Conservation (phyloP, 495 filamentous ascomycete species). For the Aspergillus bridgeri region DNA sequence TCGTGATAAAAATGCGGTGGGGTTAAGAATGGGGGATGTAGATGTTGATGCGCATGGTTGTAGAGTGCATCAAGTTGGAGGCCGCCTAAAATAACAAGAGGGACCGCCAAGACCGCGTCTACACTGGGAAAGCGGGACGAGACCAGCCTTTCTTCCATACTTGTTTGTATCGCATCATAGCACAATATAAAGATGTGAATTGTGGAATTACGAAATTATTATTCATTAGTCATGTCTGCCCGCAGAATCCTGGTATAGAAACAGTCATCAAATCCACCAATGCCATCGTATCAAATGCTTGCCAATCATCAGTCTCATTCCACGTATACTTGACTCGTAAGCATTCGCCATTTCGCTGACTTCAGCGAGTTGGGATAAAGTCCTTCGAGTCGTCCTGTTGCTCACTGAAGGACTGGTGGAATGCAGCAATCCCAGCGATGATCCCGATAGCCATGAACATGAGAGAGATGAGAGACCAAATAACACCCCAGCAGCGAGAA, state of each 20-base stretch:
- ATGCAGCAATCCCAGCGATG: conserved; percentile 70
- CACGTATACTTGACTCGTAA: not conserved
- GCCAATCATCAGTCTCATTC: not conserved
- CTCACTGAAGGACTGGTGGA: conserved; percentile 62
- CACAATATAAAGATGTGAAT: no score
- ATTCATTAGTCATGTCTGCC: not conserved
- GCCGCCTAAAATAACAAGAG: no score
- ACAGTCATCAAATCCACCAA: not conserved
- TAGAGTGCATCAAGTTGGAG: not conserved
- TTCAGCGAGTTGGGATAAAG: conserved; percentile 53
- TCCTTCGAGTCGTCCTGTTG: conserved; percentile 66
- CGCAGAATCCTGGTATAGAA: not conserved
- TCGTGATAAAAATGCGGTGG: not conserved
- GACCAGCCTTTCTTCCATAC: no score
- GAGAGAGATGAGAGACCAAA: conserved; percentile 71
- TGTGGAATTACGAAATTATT: not conserved
- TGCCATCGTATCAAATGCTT: not conserved
- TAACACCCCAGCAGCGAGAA: conserved; percentile 76
- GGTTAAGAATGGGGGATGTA: not conserved
- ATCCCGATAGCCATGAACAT: conserved; percentile 69
- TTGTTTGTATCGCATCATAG: no score
- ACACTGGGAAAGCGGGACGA: no score
- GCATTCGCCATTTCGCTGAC: not conserved
- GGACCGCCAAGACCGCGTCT: no score
- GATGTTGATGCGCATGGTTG: not conserved